These are phyloP conservation scores for Carex parvula DNA, from an alignment of 176 grass and related monocot genomes.

Conservation along the genomic window DNA sequence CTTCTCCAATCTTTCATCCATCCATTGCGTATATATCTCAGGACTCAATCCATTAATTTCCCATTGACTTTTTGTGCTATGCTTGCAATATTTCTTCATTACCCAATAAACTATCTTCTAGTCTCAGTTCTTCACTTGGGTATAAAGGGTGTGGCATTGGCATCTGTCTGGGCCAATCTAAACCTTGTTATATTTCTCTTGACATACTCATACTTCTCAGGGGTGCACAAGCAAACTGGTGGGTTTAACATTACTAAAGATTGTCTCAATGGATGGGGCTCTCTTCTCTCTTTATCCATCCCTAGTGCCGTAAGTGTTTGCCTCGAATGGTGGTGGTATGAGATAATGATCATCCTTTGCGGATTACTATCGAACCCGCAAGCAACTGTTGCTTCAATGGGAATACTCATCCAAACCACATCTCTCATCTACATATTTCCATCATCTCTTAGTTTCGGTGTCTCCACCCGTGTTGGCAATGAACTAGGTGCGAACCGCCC, in stretches of 20 bases:
- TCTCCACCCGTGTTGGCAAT: conserved; percentile 25
- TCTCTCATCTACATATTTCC: conserved; percentile 22
- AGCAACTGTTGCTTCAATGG: conserved; percentile 4
- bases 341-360: conserved; percentile 24
- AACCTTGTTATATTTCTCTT: conserved; percentile 75
- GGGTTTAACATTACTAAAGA: conserved; percentile 44
- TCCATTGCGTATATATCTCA: conserved; percentile 80
- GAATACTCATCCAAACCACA: conserved; percentile 25
- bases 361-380: not conserved
- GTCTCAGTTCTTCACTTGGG: conserved; percentile 56
- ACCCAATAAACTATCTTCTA: conserved; percentile 67
- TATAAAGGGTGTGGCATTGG: conserved; percentile 59
- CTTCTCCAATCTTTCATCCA: conserved; percentile 82
- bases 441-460: conserved; percentile 18
- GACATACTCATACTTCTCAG: conserved; percentile 54
- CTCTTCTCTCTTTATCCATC: conserved; percentile 39
- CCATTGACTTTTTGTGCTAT: conserved; percentile 60
- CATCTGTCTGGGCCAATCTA: conserved; percentile 61
- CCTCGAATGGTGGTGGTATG: conserved; percentile 41
- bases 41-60: conserved; percentile 62
- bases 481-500: conserved; percentile 13
- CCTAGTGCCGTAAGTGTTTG: conserved; percentile 49
- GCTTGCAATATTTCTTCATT: conserved; percentile 50
- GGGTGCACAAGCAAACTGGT: conserved; percentile 44
- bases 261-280: conserved; percentile 52